A percentile compares a stretch with the other conserved stretches of the same genome.
phyloP scores from a whole-genome alignment of 1,284 basidiomycete genomes.

The Fistulinella cinereoalba region DNA sequence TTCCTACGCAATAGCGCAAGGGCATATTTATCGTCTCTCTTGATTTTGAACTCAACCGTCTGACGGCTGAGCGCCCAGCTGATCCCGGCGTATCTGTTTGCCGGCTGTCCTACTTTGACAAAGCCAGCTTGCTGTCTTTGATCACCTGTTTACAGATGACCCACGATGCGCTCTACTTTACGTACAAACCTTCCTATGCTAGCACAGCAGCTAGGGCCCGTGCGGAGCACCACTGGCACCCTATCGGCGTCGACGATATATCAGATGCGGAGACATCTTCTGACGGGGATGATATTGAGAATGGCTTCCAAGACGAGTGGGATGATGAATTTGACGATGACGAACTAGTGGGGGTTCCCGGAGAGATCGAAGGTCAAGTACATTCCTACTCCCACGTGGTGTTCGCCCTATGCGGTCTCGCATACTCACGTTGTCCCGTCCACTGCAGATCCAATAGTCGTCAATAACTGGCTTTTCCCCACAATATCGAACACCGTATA shows the following conservation, averaged over 20 bases:
- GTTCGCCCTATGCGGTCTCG: neutral
- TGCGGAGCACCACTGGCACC: too few relatives aligned
- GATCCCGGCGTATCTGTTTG: constrained; percentile 32
- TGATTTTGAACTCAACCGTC: constrained; percentile 25
- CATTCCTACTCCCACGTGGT: neutral
- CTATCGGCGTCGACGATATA: too few relatives aligned
- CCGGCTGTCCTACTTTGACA: constrained; percentile 39
- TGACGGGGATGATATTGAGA: constrained; percentile 17
- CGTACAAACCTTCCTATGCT: constrained; percentile 37
- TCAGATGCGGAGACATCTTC: too few relatives aligned
- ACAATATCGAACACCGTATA: constrained; percentile 23
- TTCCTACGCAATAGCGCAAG: too few relatives aligned
- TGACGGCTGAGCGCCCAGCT: constrained; percentile 15
- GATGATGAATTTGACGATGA: constrained; percentile 16
- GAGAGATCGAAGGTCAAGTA: constrained; percentile 10
- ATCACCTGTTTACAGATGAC: constrained; percentile 60
- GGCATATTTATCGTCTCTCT: constrained; percentile 46
- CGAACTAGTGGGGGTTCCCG: constrained; percentile 1
- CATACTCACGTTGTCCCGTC: constrained; percentile 1
- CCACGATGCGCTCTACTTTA: constrained; percentile 48
- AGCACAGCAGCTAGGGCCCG: neutral
- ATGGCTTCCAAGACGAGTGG: constrained; percentile 11
- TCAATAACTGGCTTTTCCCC: constrained; percentile 26
- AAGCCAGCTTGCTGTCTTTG: constrained; percentile 32
- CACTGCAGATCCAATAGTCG: constrained; percentile 17